Conservation (phyloP, 1,284 basidiomycete genomes). For the Cutaneotrichosporon arboriforme region DNA sequence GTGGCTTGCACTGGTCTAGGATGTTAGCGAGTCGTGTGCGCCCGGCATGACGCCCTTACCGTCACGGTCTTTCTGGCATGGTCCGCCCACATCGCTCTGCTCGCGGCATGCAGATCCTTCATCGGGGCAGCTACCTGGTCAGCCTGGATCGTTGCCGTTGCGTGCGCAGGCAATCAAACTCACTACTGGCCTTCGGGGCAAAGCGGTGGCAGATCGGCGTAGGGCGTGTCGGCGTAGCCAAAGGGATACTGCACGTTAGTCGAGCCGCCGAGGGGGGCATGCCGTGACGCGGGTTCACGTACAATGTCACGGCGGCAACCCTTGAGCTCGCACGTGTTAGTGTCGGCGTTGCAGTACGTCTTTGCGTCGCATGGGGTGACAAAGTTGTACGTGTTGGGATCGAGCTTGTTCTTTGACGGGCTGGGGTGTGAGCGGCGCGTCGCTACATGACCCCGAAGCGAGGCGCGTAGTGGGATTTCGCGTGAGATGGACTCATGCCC, state of each 20-base stretch:
- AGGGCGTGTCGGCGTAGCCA: conserved; percentile 43
- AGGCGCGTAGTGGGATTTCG: background rate
- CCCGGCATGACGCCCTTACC: conserved; percentile 52
- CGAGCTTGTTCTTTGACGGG: conserved; percentile 57
- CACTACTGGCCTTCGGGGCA: conserved; percentile 55
- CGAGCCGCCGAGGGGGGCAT: background rate
- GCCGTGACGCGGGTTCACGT: conserved; percentile 16
- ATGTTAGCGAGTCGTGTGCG: background rate
- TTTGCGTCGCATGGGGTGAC: conserved; percentile 66
- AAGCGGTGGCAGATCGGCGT: conserved; percentile 55
- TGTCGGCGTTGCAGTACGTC: conserved; percentile 59
- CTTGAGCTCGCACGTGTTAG: conserved; percentile 57
- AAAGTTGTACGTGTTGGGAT: conserved; percentile 68
- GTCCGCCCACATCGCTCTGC: conserved; percentile 58
- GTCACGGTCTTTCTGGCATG: conserved; percentile 81
- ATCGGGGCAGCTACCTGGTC: conserved; percentile 68
- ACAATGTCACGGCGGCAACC: conserved; percentile 70
- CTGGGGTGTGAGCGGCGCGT: conserved; percentile 20
- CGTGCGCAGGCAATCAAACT: conserved; percentile 8
- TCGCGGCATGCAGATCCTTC: conserved; percentile 70
- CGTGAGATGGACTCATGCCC: background rate
- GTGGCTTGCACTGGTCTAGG: conserved; percentile 67
- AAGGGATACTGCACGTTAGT: conserved; percentile 40
- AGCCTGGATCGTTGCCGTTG: background rate
- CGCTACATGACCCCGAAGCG: background rate